Evolutionary conservation across 2,329 filamentous ascomycete species (phyloP), one percentile per base, ranked within the genome.

Genomic region (Microdochium nivale): DNA sequence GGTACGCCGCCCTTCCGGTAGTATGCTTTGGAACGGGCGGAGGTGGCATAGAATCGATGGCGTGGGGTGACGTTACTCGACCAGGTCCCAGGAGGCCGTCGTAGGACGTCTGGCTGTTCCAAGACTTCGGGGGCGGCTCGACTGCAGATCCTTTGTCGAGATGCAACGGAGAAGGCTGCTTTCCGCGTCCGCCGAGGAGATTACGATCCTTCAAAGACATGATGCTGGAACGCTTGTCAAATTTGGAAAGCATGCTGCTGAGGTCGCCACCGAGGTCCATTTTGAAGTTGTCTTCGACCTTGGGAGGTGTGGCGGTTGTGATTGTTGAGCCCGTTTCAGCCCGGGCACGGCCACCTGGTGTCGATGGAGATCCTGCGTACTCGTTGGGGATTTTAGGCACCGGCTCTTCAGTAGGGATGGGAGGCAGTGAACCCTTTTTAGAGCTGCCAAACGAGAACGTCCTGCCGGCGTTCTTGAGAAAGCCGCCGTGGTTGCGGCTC

Each of bases 401-500:
- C 14, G 67, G 62, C 27, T 74, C 66, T 25, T 67, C 65, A 13
- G 64, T 62, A 14, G 70, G 65, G 35, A 66, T 62, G 7, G 67
- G 58, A 4, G 70, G 62, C 19, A 69, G 50, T 2, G 56, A 35
- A 47, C 70, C 64, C 60, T 80, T 82, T 62, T 80, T 81, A 55
- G 72, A 72, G 32, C 72, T 73, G 24, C 79, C 79, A 60, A 83
- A 83, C 2, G 80, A 82, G 58, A 82, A 82, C 1, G 80, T 81
- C 49, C 79, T 74, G 10, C 76, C 75, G 40, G 79, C 79, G 55
- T 78, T 71, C 55, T 76, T 79, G 49, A 83, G 64, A 50, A 83
- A 80, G 32, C 75, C 72, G 49, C 67, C 68, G n/a, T 73, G 72
- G 24, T 74, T 72, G 59, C 65, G 73, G 51, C 57, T 59, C 32